Evolutionary conservation across 108 stramenopile genomes (phyloP).

Genomic region (Cylindrotheca fusiformis): DNA sequence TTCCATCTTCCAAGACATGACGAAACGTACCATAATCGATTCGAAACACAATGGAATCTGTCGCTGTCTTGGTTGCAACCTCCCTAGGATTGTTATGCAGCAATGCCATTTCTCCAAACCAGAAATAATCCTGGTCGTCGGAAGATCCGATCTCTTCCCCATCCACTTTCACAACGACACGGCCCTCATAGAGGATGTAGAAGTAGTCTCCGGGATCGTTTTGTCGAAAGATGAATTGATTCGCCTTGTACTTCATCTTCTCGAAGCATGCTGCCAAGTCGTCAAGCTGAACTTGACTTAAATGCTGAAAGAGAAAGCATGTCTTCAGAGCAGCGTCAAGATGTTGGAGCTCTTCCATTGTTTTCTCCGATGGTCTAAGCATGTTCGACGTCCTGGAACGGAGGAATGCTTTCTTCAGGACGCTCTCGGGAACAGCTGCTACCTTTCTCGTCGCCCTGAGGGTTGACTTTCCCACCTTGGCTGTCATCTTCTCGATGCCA

Average conservation of each 20-base stretch:
- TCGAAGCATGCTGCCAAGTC: slow-evolving; percentile 18
- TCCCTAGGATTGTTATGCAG: slow-evolving; percentile 9
- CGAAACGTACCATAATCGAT: slow-evolving; percentile 5
- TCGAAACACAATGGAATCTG: slow-evolving; percentile 12
- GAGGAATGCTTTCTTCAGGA: no score
- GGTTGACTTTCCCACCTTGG: no score
- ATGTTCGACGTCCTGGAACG: no score
- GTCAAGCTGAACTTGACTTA: slow-evolving; percentile 4
- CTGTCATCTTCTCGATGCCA: no score
- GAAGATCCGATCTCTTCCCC: slow-evolving; percentile 28
- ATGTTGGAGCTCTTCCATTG: no score
- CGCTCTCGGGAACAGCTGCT: no score
- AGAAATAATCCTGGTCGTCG: slow-evolving; percentile 1
- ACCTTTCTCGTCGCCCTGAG: no score
- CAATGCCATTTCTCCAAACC: slow-evolving; percentile 39
- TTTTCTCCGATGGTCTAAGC: no score
- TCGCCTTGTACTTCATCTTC: slow-evolving; percentile 16
- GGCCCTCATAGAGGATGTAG: slow-evolving; percentile 40
- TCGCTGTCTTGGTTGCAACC: slow-evolving; percentile 27
- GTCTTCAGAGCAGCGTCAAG: no score
- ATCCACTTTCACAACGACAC: slow-evolving; percentile 7
- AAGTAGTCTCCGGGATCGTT: slow-evolving; percentile 30
- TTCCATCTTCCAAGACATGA: neutral
- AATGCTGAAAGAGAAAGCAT: slow-evolving; percentile 5
- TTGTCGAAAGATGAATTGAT: slow-evolving; percentile 27